These are phyloP conservation scores for Exophiala sp. DNA, from an alignment of 2,329 filamentous ascomycete species.

Conservation along the genomic window DNA sequence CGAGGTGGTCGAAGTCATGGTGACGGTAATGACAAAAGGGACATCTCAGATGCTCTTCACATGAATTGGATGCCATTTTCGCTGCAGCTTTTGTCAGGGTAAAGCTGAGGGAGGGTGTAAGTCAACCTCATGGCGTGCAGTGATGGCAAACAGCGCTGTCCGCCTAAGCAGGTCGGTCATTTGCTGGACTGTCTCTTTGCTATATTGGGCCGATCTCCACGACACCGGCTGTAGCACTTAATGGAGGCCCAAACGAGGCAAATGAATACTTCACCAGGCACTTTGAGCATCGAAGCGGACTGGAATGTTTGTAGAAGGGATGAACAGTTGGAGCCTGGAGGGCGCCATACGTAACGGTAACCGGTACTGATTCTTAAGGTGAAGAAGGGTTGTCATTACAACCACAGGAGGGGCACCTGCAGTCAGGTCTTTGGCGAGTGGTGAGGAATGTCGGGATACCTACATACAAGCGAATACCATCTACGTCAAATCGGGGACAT, in stretches of 20 bases:
- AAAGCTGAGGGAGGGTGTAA: not conserved
- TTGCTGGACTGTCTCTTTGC: not conserved
- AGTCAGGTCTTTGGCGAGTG: too few species aligned
- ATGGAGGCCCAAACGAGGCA: not conserved
- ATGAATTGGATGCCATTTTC: slow-evolving; percentile 10
- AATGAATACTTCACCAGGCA: too few species aligned
- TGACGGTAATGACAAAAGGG: slow-evolving; percentile 16
- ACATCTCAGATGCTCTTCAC: slow-evolving; percentile 15
- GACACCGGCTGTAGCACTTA: not conserved
- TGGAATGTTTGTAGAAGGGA: too few species aligned
- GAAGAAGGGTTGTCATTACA: too few species aligned
- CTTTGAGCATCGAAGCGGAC: too few species aligned
- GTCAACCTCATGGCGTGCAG: slow-evolving; percentile 1
- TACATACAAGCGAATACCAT: too few species aligned
- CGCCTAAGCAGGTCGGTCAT: not conserved
- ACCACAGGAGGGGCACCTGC: too few species aligned
- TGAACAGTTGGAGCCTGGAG: too few species aligned
- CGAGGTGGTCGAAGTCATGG: slow-evolving; percentile 17
- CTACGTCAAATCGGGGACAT: too few species aligned
- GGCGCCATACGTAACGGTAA: too few species aligned
- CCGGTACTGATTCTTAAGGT: too few species aligned
- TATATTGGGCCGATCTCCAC: not conserved
- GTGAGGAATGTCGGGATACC: too few species aligned
- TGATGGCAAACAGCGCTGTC: slow-evolving; percentile 4
- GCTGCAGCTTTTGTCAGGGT: not conserved